Evolutionary conservation across 805 yeast genomes (phyloP), one percentile per base, ranked within the genome.

Genomic region (Starmera dryadoides): DNA sequence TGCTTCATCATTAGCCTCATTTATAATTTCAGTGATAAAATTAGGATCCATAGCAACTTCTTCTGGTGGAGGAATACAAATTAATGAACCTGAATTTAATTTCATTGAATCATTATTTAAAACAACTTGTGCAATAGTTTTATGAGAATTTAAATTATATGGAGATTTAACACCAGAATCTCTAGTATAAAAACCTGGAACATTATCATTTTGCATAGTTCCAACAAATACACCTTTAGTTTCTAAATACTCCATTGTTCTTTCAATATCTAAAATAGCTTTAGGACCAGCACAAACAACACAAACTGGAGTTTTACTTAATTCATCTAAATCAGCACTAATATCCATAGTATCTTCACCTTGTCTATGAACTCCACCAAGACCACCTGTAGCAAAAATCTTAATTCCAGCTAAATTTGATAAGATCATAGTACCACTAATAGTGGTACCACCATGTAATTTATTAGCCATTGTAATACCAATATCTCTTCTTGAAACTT

Each of bases 261-360:
- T 69, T 9, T 72, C 77, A 39, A 88, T 81, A 52, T 87, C 96
- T 40, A 87, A 63, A 38, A 87, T 86, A 30, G 88, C 78, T 56
- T 87, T 87, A 2, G 96, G 95, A 0, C 96, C 96, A 7, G 95
- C 80, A 56, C 96, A 87, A 9, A 87, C 89, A n/a, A 87, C 96
- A 0, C 87, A 79, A 2, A 87, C 87, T 0, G 89, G 86, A 0
- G 95, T 88, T 41, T 79, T 69, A 2, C 88, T 81, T 39, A 88
- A 66, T 54, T 87, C 96, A 36, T 86, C 89, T 45, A 87, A 69
- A 59, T 87, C 96, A 2, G 95, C 95, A 50, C 89, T 79, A 19
- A 87, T 68, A 58, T 87, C 96, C 79, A 86, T 73, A 2, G 88
- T 77, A 22, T 61, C 47, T 40, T 83, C 82, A 17, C 84, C 91